phyloP scores from a whole-genome alignment of 192 early-diverging fungal species.

The Mortierella claussenii region DNA sequence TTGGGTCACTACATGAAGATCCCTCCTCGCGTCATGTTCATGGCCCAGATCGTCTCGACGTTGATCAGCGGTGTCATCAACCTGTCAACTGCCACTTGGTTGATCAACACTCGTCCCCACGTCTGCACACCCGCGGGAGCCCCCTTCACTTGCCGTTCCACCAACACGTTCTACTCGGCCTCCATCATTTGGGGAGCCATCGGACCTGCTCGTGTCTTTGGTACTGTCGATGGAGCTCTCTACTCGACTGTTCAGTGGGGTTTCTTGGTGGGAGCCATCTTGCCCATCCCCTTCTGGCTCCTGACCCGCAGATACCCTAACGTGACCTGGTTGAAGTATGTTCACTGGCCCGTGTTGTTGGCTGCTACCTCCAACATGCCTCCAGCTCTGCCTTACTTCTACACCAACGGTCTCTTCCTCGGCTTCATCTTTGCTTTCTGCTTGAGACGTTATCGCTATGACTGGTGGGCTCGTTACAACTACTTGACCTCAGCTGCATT shows the following conservation, averaged over 20 bases:
- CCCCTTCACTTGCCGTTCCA: constrained; percentile 63
- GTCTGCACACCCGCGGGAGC: constrained; percentile 53
- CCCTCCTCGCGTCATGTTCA: constrained; percentile 72
- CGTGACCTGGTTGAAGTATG: constrained; percentile 52
- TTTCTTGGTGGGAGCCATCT: constrained; percentile 63
- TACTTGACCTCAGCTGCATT: constrained; percentile 73
- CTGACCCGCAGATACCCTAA: constrained; percentile 62
- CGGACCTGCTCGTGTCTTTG: constrained; percentile 73
- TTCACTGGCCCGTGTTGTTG: constrained; percentile 70
- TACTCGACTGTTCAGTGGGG: constrained; percentile 56
- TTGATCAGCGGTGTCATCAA: constrained; percentile 67
- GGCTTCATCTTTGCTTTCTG: constrained; percentile 66
- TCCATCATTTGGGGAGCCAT: constrained; percentile 85
- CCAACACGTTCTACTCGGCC: constrained; percentile 70
- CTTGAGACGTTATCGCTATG: constrained; percentile 59
- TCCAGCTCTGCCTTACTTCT: constrained; percentile 58
- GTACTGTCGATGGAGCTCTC: constrained; percentile 35
- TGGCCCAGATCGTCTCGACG: constrained; percentile 68
- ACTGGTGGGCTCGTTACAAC: constrained; percentile 75
- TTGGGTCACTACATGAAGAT: constrained; percentile 83
- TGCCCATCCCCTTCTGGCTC: constrained; percentile 68
- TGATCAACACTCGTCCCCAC: constrained; percentile 55
- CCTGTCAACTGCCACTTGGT: constrained; percentile 56
- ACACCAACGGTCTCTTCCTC: constrained; percentile 51
- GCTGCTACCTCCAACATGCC: constrained; percentile 64